phyloP scores from a whole-genome alignment of 2,329 filamentous ascomycete species.

The Alternaria solani region DNA sequence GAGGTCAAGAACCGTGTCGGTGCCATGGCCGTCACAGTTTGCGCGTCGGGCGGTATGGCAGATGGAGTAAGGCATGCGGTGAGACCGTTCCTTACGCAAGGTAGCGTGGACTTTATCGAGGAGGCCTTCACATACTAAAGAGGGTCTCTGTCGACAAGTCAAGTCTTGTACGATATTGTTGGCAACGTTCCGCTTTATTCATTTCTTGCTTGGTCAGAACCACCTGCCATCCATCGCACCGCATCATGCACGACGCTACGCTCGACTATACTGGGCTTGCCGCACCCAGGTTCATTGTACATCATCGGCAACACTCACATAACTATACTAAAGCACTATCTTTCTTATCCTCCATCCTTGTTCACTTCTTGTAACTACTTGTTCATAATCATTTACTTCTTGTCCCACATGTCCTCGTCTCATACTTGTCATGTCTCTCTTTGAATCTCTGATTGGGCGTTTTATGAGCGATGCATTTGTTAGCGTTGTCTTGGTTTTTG shows the following conservation, averaged over 20 bases:
- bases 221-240: constrained; percentile 6
- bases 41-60: constrained; percentile 69
- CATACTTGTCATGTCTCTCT: constrained; percentile 32
- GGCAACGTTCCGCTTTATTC: constrained; percentile 1
- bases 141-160: neutral
- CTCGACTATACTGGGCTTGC: constrained; percentile 7
- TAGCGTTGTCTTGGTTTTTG: constrained; percentile 1
- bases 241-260: constrained; percentile 4
- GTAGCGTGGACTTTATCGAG: constrained; percentile 68
- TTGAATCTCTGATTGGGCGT: constrained; percentile 17
- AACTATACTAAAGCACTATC: constrained; percentile 14
- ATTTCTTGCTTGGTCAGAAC: neutral
- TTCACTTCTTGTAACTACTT: constrained; percentile 38
- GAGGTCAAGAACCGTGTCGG: constrained; percentile 64
- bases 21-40: constrained; percentile 68
- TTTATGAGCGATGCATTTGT: constrained; percentile 16
- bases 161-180: constrained; percentile 1
- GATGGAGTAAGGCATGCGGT: constrained; percentile 67
- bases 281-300: constrained; percentile 7
- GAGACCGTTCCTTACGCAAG: constrained; percentile 60
- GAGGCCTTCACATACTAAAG: constrained; percentile 70
- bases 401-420: constrained; percentile 9
- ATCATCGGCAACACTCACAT: neutral
- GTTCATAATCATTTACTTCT: constrained; percentile 31
- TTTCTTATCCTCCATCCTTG: constrained; percentile 1